Conservation (phyloP, 192 early-diverging fungal species). For the Rhizophagus sp. region DNA sequence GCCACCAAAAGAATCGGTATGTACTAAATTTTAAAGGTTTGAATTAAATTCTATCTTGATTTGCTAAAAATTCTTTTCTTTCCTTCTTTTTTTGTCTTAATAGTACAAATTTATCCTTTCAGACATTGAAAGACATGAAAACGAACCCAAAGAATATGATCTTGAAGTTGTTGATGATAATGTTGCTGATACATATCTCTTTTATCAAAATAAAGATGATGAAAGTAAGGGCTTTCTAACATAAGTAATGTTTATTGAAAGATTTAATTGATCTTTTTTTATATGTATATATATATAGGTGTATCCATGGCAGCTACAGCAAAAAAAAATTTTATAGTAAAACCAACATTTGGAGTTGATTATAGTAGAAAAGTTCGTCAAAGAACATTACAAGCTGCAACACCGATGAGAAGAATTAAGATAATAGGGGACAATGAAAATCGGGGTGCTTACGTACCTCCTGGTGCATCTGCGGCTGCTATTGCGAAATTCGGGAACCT, state of each 20-base stretch:
- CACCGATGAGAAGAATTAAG: constrained; percentile 18
- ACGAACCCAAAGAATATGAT: constrained; percentile 83
- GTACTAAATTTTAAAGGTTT: background rate
- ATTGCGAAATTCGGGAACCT: constrained; percentile 39
- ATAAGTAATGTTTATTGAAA: background rate
- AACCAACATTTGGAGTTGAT: background rate
- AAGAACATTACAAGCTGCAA: constrained; percentile 9
- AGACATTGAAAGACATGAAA: constrained; percentile 54
- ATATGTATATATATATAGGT: background rate
- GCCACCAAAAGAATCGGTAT: background rate
- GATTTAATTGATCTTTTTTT: background rate
- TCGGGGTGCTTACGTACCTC: constrained; percentile 35
- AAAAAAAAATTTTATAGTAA: background rate
- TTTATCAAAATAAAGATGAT: constrained; percentile 1
- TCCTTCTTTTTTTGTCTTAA: background rate
- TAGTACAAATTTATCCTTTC: constrained; percentile 63
- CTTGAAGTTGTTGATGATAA: constrained; percentile 69
- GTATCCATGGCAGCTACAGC: constrained; percentile 10
- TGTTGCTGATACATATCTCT: constrained; percentile 69
- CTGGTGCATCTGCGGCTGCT: constrained; percentile 37
- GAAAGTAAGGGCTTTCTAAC: background rate
- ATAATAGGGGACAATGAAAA: constrained; percentile 18
- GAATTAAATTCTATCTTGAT: background rate
- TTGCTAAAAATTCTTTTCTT: background rate
- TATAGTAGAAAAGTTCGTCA: constrained; percentile 22